Evolutionary conservation across 768 basidiomycete genomes (phyloP), one percentile per base, ranked within the genome.

Genomic region (Trametes meyenii): DNA sequence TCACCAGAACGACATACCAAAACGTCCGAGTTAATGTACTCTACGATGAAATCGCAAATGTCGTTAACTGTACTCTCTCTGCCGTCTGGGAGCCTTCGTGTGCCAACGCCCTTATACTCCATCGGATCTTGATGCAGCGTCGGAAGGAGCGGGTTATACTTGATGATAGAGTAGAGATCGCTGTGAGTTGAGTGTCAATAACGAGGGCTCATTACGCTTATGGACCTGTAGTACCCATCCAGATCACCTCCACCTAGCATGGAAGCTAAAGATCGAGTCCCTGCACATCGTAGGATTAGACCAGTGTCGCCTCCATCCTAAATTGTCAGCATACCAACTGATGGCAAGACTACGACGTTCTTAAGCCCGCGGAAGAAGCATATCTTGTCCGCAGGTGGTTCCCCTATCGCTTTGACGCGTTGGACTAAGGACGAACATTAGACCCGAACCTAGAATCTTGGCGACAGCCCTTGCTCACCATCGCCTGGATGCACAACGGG

Each of bases 11-110:
- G 7, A 68, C 81, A 19, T 73, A 91, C 90, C 80, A 92, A 73
- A 44, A 92, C 82, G 67, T 94, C 90, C 0, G 90, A 91, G 63
- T 90, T 82, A 70, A 94, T 91, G 58, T 93, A 94, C 66, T 94
- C 86, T 14, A 92, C 85, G 23, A 94, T 77, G 66, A 94, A 94
- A 58, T 94, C 79, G 62, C 88, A 89, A 14, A 94, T 85, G 65
- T 92, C 89, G 1, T 86, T 77, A 5, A 91, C 81, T 0, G 79
- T 83, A 55, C 84, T 83, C 8, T 82, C 78, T 24, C 80, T 65
- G 24, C 49, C 69, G 14, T 62, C 48, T 1, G 63, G 58, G 0
- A 72, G 62, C 13, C 35, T 48, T 14, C 60, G 24, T 12, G 64
- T 61, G 0, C 50, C 66, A 8, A 72, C 74, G 2, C 79, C 45